Conservation (phyloP, 2,329 filamentous ascomycete genomes). For the Lecanicillium sp. region DNA sequence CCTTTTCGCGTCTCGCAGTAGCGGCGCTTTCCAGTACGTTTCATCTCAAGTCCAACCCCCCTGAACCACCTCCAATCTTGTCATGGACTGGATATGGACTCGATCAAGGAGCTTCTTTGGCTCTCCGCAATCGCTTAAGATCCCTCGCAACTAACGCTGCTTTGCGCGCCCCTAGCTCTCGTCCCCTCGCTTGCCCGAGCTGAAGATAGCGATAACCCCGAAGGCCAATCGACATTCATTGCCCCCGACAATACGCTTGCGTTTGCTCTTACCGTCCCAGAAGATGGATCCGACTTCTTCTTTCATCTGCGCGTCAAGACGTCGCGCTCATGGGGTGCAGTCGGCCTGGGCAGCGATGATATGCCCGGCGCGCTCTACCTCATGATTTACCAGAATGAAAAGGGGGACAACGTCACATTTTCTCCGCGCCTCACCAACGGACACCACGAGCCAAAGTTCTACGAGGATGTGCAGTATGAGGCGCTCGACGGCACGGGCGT, state of each 20-base stretch:
- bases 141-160: not conserved
- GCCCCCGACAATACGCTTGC: conserved; percentile 32
- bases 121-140: too few species aligned
- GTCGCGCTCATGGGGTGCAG: conserved; percentile 40
- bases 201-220: conserved; percentile 18
- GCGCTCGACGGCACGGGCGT: conserved; percentile 40
- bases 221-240: conserved; percentile 33
- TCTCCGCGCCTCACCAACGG: conserved; percentile 43
- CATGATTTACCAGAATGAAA: conserved; percentile 41
- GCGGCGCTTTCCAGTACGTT: conserved; percentile 4
- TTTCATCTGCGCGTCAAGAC: conserved; percentile 42
- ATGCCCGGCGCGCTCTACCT: conserved; percentile 46
- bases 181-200: conserved; percentile 15
- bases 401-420: conserved; percentile 42
- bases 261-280: conserved; percentile 43
- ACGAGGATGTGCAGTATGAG: conserved; percentile 32
- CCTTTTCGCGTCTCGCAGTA: conserved; percentile 6
- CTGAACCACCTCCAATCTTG: not conserved
- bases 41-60: not conserved
- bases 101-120: too few species aligned
- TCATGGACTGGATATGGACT: too few species aligned
- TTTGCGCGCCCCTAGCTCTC: conserved; percentile 8
- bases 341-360: conserved; percentile 44
- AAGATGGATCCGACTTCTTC: conserved; percentile 36
- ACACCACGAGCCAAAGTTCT: conserved; percentile 43